Percentiles rank a stretch among this genome's conserved stretches.
These are phyloP conservation scores for Pseudogymnoascus sp. DNA, from an alignment of 2,329 filamentous ascomycete species.

Conservation along the genomic window DNA sequence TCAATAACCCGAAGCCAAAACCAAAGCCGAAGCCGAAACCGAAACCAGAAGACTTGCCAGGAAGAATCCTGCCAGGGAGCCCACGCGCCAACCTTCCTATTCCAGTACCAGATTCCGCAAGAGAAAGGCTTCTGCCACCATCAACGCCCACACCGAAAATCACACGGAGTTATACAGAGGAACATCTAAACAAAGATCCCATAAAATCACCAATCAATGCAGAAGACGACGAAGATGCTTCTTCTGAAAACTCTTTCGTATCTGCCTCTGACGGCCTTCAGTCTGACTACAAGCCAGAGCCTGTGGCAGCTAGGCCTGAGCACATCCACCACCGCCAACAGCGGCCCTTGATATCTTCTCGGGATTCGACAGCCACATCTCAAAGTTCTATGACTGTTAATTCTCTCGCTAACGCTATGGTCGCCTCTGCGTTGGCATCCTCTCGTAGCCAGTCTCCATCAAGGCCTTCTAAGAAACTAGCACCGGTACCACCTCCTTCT, in stretches of 20 bases:
- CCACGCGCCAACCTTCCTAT: background rate
- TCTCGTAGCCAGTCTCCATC: slow-evolving; percentile 40
- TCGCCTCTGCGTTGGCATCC: slow-evolving; percentile 65
- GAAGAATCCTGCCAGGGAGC: background rate
- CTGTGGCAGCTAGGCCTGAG: background rate
- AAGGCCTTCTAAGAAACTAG: slow-evolving; percentile 13
- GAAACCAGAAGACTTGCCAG: background rate
- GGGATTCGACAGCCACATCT: background rate
- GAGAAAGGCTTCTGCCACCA: background rate
- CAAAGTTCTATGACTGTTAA: slow-evolving; percentile 44
- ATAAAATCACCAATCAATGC: background rate
- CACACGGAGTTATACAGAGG: background rate
- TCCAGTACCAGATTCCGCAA: background rate
- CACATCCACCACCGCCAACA: background rate
- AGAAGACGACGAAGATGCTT: slow-evolving; percentile 19
- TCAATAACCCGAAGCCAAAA: slow-evolving; percentile 18
- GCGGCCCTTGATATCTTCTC: background rate
- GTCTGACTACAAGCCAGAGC: background rate
- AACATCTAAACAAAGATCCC: background rate
- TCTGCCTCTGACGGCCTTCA: slow-evolving; percentile 23
- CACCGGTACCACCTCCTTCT: slow-evolving; percentile 26
- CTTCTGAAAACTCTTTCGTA: slow-evolving; percentile 28
- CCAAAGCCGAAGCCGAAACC: slow-evolving; percentile 24
- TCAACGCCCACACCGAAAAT: background rate
- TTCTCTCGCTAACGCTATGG: slow-evolving; percentile 64